Conservation (phyloP, 1,284 basidiomycete species). For the Naganishia liquefaciens region DNA sequence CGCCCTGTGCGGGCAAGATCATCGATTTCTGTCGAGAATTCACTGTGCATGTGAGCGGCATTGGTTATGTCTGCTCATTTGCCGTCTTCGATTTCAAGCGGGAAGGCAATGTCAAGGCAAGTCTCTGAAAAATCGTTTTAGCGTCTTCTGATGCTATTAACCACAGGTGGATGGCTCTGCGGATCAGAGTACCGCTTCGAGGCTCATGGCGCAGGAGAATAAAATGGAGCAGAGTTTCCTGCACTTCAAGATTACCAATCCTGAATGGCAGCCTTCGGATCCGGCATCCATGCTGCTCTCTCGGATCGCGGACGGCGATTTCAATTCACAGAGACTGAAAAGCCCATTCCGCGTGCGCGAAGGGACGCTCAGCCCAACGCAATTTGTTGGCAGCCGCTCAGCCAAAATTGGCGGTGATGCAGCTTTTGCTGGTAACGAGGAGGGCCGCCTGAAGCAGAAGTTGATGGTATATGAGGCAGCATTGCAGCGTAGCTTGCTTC, state of each 20-base stretch:
- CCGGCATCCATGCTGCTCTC: slow-evolving; percentile 80
- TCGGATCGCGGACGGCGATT: slow-evolving; percentile 65
- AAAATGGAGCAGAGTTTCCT: slow-evolving; percentile 99
- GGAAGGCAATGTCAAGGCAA: slow-evolving; percentile 79
- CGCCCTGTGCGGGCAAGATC: slow-evolving; percentile 79
- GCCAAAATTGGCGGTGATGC: not conserved
- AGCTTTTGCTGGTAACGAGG: slow-evolving; percentile 1
- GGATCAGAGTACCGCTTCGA: slow-evolving; percentile 62
- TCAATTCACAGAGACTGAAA: not conserved
- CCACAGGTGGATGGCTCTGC: slow-evolving; percentile 74
- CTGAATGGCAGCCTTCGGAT: slow-evolving; percentile 88
- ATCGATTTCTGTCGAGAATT: slow-evolving; percentile 97
- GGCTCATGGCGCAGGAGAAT: slow-evolving; percentile 78
- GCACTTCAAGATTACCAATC: slow-evolving; percentile 94
- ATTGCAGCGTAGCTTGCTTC: slow-evolving; percentile 34
- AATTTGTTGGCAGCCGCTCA: not conserved
- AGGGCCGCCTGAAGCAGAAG: slow-evolving; percentile 27
- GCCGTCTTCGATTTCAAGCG: slow-evolving; percentile 96
- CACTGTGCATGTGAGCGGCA: slow-evolving; percentile 90
- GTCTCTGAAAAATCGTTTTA: slow-evolving; percentile 33
- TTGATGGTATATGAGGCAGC: slow-evolving; percentile 32
- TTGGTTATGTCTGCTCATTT: slow-evolving; percentile 96
- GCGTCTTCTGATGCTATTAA: not conserved
- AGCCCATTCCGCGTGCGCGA: not conserved
- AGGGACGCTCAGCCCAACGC: not conserved